A percentile compares a stretch with the other conserved stretches of the same genome.
Evolutionary conservation across 1,284 basidiomycete species (phyloP).

Genomic region (Ganoderma lingzhi): DNA sequence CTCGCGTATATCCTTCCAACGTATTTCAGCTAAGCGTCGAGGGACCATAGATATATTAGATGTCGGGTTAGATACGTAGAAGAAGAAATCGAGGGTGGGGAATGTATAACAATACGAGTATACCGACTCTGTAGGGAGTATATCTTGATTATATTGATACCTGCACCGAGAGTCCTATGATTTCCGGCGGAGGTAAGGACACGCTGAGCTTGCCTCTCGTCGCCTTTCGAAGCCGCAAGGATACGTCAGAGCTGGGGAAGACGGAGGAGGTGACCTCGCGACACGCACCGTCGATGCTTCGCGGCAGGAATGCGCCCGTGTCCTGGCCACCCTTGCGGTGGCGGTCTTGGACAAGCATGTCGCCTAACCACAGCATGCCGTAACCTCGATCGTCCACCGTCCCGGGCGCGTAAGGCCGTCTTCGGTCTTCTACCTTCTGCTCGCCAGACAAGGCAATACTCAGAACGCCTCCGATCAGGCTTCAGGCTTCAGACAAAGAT

Average conservation of each 20-base stretch:
- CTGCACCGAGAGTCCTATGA: neutral
- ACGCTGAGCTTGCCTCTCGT: too few species aligned
- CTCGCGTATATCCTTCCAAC: constrained; percentile 82
- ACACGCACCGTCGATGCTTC: neutral
- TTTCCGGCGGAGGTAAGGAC: too few species aligned
- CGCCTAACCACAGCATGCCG: neutral
- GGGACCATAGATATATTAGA: neutral
- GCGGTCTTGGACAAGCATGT: neutral
- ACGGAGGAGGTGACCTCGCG: neutral
- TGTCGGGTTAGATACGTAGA: neutral
- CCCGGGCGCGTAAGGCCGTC: neutral
- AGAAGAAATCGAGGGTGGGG: neutral
- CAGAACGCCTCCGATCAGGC: neutral
- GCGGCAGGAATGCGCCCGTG: neutral
- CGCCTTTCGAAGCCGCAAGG: neutral
- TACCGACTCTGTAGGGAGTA: neutral
- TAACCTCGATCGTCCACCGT: neutral
- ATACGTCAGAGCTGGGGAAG: neutral
- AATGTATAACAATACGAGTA: too few species aligned
- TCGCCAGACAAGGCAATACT: neutral
- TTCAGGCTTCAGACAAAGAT: neutral
- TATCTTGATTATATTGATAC: neutral
- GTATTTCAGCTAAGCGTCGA: constrained; percentile 56
- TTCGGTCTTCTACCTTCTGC: neutral
- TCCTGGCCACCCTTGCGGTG: neutral